These are phyloP conservation scores for Pseudocercospora macadamiae DNA, from an alignment of 2,329 filamentous ascomycete genomes.

Conservation along the genomic window DNA sequence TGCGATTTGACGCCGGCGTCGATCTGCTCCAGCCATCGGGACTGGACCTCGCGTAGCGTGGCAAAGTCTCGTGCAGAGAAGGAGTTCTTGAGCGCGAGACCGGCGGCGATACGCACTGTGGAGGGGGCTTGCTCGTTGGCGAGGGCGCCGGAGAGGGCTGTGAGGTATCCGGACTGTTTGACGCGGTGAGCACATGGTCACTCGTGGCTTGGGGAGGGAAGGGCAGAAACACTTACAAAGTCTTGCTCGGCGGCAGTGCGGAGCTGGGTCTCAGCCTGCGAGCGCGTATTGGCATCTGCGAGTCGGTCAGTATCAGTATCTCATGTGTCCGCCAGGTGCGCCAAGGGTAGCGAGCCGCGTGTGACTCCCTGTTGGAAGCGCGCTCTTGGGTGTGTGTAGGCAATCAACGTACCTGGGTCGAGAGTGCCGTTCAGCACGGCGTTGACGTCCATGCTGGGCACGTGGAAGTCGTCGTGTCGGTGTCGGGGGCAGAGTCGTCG, in stretches of 20 bases:
- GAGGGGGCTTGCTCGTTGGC: conserved; percentile 84
- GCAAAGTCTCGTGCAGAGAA: conserved; percentile 90
- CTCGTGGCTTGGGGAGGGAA: not conserved
- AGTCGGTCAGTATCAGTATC: conserved; percentile 31
- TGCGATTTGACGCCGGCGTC: conserved; percentile 79
- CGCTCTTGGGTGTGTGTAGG: conserved; percentile 36
- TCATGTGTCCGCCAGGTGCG: conserved; percentile 27
- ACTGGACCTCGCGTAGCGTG: conserved; percentile 86
- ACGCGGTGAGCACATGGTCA: conserved; percentile 16
- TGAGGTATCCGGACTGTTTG: conserved; percentile 82
- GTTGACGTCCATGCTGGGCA: conserved; percentile 86
- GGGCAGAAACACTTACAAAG: conserved; percentile 70
- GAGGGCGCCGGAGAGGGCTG: conserved; percentile 88
- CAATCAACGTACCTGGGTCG: conserved; percentile 74
- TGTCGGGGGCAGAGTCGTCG: conserved; percentile 10
- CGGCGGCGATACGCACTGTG: conserved; percentile 88
- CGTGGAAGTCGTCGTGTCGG: not conserved
- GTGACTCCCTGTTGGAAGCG: conserved; percentile 4
- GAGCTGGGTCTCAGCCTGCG: conserved; percentile 91
- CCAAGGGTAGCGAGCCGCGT: conserved; percentile 16
- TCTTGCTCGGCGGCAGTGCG: conserved; percentile 89
- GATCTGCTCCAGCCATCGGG: conserved; percentile 87
- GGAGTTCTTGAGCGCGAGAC: conserved; percentile 96
- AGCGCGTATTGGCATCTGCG: conserved; percentile 91
- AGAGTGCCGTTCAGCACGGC: conserved; percentile 96